Evolutionary conservation across 2,329 filamentous ascomycete genomes (phyloP).

Genomic region (Ascochyta clinopodiicola): DNA sequence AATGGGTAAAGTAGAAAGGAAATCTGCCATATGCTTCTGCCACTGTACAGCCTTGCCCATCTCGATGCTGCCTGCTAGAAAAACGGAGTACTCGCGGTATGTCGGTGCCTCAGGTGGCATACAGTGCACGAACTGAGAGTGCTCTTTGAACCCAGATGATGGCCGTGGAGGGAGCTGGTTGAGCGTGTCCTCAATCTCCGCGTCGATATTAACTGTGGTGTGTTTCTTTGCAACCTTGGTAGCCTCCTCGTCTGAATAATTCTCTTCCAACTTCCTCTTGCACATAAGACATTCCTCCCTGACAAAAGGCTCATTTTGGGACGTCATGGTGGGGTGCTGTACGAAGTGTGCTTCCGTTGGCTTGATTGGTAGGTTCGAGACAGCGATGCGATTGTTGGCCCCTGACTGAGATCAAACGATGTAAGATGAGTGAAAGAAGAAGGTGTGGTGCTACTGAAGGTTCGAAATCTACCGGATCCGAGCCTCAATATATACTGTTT

Average conservation of each 20-base stretch:
- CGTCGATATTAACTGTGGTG: conserved; percentile 27
- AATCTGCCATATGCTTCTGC: conserved; percentile 55
- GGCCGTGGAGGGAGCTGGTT: conserved; percentile 24
- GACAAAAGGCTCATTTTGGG: conserved; percentile 1
- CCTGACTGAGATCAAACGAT: too few species aligned
- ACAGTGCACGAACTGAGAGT: conserved; percentile 20
- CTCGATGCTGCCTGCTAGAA: conserved; percentile 66
- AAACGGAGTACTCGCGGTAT: conserved; percentile 53
- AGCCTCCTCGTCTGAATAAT: conserved; percentile 5
- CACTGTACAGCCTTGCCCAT: conserved; percentile 56
- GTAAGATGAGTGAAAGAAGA: too few species aligned
- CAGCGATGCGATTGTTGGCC: too few species aligned
- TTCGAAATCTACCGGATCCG: too few species aligned
- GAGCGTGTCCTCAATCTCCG: conserved; percentile 22
- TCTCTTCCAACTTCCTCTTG: conserved; percentile 7
- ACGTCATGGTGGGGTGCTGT: conserved; percentile 1
- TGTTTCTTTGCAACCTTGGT: not conserved
- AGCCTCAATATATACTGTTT: too few species aligned
- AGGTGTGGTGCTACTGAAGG: too few species aligned
- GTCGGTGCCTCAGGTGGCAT: conserved; percentile 24
- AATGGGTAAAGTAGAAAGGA: conserved; percentile 54
- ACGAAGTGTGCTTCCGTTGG: too few species aligned
- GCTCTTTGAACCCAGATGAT: not conserved
- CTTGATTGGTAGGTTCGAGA: too few species aligned
- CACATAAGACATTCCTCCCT: conserved; percentile 14